A percentile compares a stretch with the other conserved stretches of the same genome.
phyloP scores from a whole-genome alignment of 768 basidiomycete species.

The Boletus fagicola region DNA sequence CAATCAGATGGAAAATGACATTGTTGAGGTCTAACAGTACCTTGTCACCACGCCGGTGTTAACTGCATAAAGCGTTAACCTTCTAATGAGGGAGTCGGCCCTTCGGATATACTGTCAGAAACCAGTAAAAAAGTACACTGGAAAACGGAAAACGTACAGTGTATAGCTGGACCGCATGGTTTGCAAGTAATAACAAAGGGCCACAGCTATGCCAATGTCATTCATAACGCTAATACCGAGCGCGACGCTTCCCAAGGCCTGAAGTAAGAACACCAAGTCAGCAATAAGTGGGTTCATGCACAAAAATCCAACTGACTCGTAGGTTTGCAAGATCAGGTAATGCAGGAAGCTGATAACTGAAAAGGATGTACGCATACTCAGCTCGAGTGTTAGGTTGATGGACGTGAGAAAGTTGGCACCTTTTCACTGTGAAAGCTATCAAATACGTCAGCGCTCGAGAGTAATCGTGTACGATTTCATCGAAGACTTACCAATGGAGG shows the following conservation, averaged over 20 bases:
- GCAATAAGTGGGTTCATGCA: background rate
- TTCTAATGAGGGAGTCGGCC: constrained; percentile 56
- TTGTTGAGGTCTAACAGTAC: constrained; percentile 28
- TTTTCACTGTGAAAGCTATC: constrained; percentile 44
- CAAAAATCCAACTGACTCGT: constrained; percentile 37
- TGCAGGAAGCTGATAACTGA: constrained; percentile 42
- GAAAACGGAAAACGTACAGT: constrained; percentile 33
- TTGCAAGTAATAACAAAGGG: constrained; percentile 55
- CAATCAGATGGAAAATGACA: background rate
- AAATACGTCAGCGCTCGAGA: constrained; percentile 3
- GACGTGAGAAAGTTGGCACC: constrained; percentile 32
- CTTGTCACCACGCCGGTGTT: constrained; percentile 65
- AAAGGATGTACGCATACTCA: background rate
- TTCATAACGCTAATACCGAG: constrained; percentile 49
- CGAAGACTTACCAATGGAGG: constrained; percentile 39
- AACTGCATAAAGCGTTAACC: constrained; percentile 56
- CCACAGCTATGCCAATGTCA: constrained; percentile 50
- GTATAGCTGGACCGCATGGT: constrained; percentile 49
- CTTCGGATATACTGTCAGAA: constrained; percentile 30
- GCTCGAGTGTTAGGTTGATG: background rate
- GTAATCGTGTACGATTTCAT: background rate
- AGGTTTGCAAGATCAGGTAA: constrained; percentile 44
- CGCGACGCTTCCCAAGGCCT: constrained; percentile 48
- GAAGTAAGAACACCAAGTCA: constrained; percentile 1
- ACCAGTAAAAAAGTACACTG: background rate